These are phyloP conservation scores for Beauveria sp. DNA, from an alignment of 2,329 filamentous ascomycete genomes.

Conservation along the genomic window DNA sequence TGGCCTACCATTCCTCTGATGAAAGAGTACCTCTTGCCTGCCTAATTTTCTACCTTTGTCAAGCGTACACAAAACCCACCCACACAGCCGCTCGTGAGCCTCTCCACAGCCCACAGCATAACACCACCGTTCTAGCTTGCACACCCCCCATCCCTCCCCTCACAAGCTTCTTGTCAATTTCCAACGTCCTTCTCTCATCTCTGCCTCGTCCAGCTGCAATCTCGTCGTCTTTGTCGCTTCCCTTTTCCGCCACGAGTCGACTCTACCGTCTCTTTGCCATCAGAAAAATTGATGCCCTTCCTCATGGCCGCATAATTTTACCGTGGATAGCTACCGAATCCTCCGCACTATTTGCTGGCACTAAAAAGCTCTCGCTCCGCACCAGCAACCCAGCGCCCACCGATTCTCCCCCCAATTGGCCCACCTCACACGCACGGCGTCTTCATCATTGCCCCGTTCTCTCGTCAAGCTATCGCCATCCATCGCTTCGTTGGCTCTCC, in stretches of 20 bases:
- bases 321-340: background rate
- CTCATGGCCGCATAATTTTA: background rate
- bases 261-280: background rate
- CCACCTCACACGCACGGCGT: background rate
- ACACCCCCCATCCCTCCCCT: background rate
- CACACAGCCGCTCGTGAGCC: background rate
- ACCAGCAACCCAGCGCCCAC: background rate
- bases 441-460: slow-evolving; percentile 6
- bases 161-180: background rate
- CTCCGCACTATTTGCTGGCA: background rate
- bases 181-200: background rate
- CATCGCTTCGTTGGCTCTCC: background rate
- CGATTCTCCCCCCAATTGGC: slow-evolving; percentile 10
- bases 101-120: background rate
- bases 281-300: no score
- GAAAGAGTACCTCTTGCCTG: no score
- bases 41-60: background rate
- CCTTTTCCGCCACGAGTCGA: no score
- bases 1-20: background rate
- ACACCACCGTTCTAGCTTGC: background rate
- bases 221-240: no score
- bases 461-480: background rate
- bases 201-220: no score
- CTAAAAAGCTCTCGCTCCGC: slow-evolving; percentile 5
- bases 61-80: slow-evolving; percentile 1